These are phyloP conservation scores for Oryza australiensis DNA, from an alignment of 176 grass and related monocot species.

Conservation along the genomic window DNA sequence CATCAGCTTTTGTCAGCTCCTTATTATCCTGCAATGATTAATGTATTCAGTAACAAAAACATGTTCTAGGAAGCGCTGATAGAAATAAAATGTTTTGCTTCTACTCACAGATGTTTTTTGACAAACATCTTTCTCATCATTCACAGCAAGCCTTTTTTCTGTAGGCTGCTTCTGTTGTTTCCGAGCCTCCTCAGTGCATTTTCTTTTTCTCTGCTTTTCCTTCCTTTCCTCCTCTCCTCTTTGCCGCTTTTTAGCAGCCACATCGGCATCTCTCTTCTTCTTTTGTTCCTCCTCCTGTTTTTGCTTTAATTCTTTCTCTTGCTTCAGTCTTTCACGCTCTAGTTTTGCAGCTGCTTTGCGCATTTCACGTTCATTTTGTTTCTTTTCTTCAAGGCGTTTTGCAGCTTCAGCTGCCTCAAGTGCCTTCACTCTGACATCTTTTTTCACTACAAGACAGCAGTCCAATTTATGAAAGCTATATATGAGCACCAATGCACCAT, in stretches of 20 bases:
- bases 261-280: slow-evolving; percentile 65
- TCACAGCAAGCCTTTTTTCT: slow-evolving; percentile 37
- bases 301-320: slow-evolving; percentile 78
- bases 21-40: slow-evolving; percentile 42
- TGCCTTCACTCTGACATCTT: slow-evolving; percentile 88
- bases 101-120: slow-evolving; percentile 59
- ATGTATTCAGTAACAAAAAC: neutral
- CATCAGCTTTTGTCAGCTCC: slow-evolving; percentile 41
- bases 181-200: slow-evolving; percentile 57
- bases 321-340: slow-evolving; percentile 74
- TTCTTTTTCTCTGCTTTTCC: slow-evolving; percentile 71
- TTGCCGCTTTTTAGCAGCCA: slow-evolving; percentile 81
- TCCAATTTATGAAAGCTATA: slow-evolving; percentile 16
- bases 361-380: slow-evolving; percentile 73
- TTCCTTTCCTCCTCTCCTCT: slow-evolving; percentile 77
- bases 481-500: slow-evolving; percentile 31
- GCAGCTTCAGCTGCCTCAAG: slow-evolving; percentile 90
- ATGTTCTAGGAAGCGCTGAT: neutral
- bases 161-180: slow-evolving; percentile 51
- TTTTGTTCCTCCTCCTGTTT: slow-evolving; percentile 66
- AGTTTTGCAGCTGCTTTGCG: slow-evolving; percentile 74
- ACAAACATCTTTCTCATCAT: slow-evolving; percentile 51
- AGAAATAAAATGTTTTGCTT: slow-evolving; percentile 32
- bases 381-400: slow-evolving; percentile 87
- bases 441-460: slow-evolving; percentile 66